Conservation (phyloP, 2,329 filamentous ascomycete species). For the Aspergillus sp. region DNA sequence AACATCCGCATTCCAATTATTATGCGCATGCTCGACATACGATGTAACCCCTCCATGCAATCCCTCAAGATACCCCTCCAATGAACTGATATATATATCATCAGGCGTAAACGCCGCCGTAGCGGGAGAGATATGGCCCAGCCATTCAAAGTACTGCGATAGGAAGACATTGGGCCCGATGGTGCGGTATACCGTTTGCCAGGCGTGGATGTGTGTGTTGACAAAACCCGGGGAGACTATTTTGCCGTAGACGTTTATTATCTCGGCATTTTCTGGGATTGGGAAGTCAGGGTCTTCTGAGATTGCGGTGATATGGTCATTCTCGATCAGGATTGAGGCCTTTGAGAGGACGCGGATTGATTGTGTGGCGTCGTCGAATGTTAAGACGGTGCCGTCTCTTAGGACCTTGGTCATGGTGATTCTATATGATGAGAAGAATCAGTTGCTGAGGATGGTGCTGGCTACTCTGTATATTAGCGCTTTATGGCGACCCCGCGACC, state of each 20-base stretch:
- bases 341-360: background rate
- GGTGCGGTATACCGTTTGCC: constrained; percentile 52
- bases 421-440: too few species aligned
- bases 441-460: too few species aligned
- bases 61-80: background rate
- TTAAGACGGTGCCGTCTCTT: background rate
- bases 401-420: background rate
- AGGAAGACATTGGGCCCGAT: constrained; percentile 47
- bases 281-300: background rate
- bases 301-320: background rate
- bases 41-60: background rate
- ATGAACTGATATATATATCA: background rate
- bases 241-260: background rate
- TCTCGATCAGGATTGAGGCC: background rate
- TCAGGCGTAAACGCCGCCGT: background rate
- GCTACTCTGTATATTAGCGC: too few species aligned
- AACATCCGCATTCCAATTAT: background rate
- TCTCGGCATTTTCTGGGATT: background rate
- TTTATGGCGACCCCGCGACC: too few species aligned
- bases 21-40: background rate
- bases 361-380: background rate
- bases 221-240: background rate
- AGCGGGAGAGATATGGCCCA: background rate
- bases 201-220: constrained; percentile 36
- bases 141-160: constrained; percentile 39